Evolutionary conservation across 73 alveolate species (phyloP).

Genomic region (Paramecium tetraurelia): DNA sequence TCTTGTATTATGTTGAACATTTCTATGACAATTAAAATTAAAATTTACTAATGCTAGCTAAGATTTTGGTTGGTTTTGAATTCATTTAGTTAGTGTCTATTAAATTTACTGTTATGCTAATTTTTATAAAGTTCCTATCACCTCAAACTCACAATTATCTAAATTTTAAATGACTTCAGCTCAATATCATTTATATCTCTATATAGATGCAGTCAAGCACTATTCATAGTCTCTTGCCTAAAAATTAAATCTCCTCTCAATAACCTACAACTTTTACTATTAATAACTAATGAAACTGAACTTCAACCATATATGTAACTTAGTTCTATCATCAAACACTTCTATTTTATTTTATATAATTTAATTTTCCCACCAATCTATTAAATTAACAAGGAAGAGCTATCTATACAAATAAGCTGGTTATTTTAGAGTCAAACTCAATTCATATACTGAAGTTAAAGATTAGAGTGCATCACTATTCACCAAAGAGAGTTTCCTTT

Average conservation of each 20-base stretch:
- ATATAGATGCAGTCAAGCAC: too few species aligned
- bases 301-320: not conserved
- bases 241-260: not conserved
- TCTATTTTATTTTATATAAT: not conserved
- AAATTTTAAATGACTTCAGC: too few species aligned
- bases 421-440: not conserved
- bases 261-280: not conserved
- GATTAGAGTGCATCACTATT: not conserved
- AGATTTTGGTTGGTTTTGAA: too few species aligned
- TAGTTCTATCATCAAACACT: not conserved
- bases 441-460: not conserved
- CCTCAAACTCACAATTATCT: too few species aligned
- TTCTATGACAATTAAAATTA: too few species aligned
- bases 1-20: too few species aligned
- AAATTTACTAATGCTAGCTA: too few species aligned
- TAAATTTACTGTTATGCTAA: too few species aligned
- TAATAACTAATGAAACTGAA: not conserved
- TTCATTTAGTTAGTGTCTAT: too few species aligned
- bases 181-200: too few species aligned
- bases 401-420: not conserved
- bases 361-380: not conserved
- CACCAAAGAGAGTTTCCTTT: not conserved
- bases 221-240: not conserved
- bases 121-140: too few species aligned
- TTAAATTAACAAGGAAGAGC: not conserved